Conservation (phyloP, 1,139 yeast species). For the Casaregolazyma lundiana region DNA sequence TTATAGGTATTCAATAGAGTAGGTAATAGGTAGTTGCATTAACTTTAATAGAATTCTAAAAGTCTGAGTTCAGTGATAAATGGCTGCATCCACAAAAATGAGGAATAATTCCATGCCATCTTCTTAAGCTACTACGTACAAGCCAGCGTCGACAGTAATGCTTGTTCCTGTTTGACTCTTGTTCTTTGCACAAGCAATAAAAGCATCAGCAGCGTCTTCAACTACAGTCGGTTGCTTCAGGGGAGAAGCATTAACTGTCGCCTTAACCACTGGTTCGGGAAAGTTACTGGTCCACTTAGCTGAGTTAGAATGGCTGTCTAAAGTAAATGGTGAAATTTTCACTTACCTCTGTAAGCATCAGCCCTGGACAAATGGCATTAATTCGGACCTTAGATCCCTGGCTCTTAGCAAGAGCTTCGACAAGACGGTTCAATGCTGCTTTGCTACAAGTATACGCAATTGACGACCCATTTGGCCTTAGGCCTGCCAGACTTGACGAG, state of each 20-base stretch:
- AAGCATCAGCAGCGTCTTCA: constrained; percentile 37
- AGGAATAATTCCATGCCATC: background rate
- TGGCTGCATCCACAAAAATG: background rate
- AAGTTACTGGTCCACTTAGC: constrained; percentile 36
- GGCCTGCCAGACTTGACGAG: constrained; percentile 39
- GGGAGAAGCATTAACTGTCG: constrained; percentile 28
- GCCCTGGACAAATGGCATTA: constrained; percentile 41
- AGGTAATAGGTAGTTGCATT: too few relatives aligned
- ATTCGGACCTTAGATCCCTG: constrained; percentile 38
- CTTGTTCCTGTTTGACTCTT: constrained; percentile 36
- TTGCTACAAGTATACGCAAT: constrained; percentile 40
- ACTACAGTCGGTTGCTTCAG: constrained; percentile 31
- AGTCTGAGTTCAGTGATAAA: background rate
- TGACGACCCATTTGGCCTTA: constrained; percentile 36
- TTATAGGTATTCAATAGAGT: too few relatives aligned
- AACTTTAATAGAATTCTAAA: too few relatives aligned
- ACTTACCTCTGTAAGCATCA: constrained; percentile 35
- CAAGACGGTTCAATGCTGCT: constrained; percentile 38
- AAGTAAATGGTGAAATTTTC: background rate
- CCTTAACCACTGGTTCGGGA: constrained; percentile 30
- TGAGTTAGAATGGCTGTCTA: background rate
- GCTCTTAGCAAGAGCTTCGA: constrained; percentile 35
- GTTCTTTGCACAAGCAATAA: constrained; percentile 32
- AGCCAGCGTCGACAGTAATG: constrained; percentile 34
- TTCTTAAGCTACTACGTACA: background rate